These are phyloP conservation scores for Chaetomium sp. DNA, from an alignment of 2,329 filamentous ascomycete genomes.

Conservation along the genomic window DNA sequence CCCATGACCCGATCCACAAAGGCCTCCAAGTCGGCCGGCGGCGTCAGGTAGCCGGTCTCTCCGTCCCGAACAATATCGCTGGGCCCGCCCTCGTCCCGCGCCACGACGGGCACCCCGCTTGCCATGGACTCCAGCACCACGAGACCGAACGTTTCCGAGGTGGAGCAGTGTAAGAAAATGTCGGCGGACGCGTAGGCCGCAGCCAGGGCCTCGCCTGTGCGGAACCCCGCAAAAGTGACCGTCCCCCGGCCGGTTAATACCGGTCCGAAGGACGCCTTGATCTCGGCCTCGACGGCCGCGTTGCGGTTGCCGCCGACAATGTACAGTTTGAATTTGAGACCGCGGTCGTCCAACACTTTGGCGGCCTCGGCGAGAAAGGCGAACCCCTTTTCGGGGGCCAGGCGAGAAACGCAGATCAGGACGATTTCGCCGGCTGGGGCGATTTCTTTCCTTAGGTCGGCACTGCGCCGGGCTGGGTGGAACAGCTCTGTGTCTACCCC, in stretches of 20 bases:
- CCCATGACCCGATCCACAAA: conserved; percentile 3
- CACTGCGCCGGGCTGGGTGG: neutral
- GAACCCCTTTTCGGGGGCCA: conserved; percentile 6
- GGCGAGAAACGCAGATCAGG: neutral
- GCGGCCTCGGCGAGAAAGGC: neutral
- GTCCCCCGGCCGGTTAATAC: neutral
- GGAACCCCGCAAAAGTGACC: conserved; percentile 2
- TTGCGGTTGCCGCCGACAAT: conserved; percentile 5
- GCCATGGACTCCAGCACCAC: conserved; percentile 8
- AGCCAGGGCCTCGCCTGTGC: neutral
- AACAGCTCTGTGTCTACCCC: conserved; percentile 5
- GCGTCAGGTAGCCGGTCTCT: neutral
- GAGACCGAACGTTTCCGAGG: conserved; percentile 4
- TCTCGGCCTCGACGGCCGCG: neutral
- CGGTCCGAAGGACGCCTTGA: neutral
- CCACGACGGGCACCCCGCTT: conserved; percentile 4
- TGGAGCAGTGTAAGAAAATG: conserved; percentile 6
- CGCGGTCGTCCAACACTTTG: neutral
- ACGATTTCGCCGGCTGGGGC: neutral
- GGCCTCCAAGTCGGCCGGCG: neutral
- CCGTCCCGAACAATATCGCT: conserved; percentile 7
- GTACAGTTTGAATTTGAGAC: neutral
- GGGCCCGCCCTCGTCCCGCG: conserved; percentile 4
- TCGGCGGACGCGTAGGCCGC: conserved; percentile 3
- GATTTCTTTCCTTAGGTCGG: neutral